Percentiles rank a stretch among this genome's conserved stretches.
These are phyloP conservation scores for Amphibolis antarctica DNA, from an alignment of 106 monocot species.

Conservation along the genomic window DNA sequence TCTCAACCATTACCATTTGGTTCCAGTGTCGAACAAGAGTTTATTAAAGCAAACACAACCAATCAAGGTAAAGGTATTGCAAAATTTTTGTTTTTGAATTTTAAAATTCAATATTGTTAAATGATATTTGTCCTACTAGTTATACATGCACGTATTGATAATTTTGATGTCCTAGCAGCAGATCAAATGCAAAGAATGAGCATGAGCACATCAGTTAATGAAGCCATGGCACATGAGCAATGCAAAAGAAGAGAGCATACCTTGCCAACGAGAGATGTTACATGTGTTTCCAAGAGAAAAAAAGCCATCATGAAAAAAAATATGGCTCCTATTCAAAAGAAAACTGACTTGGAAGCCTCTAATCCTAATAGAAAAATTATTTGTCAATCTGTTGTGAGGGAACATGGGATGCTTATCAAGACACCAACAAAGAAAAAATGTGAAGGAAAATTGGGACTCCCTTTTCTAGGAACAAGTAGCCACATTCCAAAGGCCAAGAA, in stretches of 20 bases:
- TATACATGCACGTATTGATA: background rate
- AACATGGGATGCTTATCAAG: background rate
- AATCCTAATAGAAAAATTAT: background rate
- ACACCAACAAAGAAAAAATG: background rate
- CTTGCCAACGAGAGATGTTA: background rate
- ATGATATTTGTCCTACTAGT: background rate
- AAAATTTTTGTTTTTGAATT: background rate
- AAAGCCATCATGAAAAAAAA: background rate
- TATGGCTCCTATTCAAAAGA: background rate
- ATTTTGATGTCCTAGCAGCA: background rate
- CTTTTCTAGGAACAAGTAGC: background rate
- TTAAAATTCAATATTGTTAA: background rate
- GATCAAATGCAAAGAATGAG: background rate
- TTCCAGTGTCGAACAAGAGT: background rate
- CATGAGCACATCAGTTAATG: background rate
- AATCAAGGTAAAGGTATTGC: slow-evolving; percentile 17
- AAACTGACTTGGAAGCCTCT: background rate
- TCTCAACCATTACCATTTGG: background rate
- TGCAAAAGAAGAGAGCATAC: background rate
- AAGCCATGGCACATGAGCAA: background rate
- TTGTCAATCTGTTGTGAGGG: background rate
- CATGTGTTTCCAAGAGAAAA: background rate
- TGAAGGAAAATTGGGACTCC: background rate
- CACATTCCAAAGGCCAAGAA: background rate
- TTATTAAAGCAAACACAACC: background rate